Evolutionary conservation across 2,329 filamentous ascomycete genomes (phyloP), one percentile per base, ranked within the genome.

Genomic region (Verticillium dahliae): DNA sequence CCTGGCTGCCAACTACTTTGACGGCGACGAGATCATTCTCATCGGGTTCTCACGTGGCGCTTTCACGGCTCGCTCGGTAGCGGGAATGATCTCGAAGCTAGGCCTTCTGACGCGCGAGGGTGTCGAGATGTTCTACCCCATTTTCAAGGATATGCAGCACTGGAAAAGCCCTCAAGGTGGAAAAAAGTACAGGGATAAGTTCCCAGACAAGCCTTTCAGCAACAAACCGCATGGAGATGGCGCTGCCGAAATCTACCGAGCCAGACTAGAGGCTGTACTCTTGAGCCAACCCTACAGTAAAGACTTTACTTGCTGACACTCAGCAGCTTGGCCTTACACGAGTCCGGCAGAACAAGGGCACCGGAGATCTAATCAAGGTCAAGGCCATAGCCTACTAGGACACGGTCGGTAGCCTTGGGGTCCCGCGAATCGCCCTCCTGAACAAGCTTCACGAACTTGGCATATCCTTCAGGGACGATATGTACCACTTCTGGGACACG

Each of bases 1-100:
- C 67, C 74, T 88, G 2, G 86, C 83, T 60, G 80, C 82, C 66
- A 88, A 88, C 71, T 87, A 87, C 67, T 77, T 78, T 60, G 78
- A 80, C 60, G 82, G 82, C 2, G 84, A 86, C 63, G 80, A 85
- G 64, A 83, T 86, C 57, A 72, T 84, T 56, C 75, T 85, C 34
- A 70, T 85, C 34, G 84, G 83, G 3, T 86, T 84, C 74, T 85
- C 82, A 1, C 78, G 84, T 14, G 83, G 83, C 4, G 84, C 83
- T 4, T 86, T 85, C 66, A 86, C 82, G 0, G 82, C 78, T 2
- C 77, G 83, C n/a, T 84, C 81, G 3, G 77, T 85, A 4, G 81
- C 81, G 1, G 81, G 81, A 45, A 80, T 85, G 75, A 76, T 85
- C 54, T 75, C 74, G 0, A 73, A 76, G 37, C 67, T 85, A 2